Evolutionary conservation across 768 basidiomycete species (phyloP), one percentile per base, ranked within the genome.

Genomic region (Cytidiella melzeri): DNA sequence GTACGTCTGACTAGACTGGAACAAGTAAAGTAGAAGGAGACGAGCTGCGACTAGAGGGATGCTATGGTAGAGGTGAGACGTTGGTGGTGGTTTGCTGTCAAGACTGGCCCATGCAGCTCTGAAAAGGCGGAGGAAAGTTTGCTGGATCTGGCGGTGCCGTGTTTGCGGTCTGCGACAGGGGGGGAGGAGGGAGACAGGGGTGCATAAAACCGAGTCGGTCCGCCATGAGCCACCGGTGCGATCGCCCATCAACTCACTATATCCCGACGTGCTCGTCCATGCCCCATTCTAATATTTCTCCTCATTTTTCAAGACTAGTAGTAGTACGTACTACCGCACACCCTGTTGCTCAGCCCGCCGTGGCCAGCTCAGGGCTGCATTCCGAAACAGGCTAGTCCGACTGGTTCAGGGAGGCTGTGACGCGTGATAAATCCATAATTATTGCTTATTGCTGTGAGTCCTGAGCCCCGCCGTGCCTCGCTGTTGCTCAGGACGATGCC

Each of bases 1-100:
- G 42, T 40, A 54, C 55, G 41, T 24, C 47, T 48, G n/a, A 48
- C 47, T 48, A 55, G 55, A 56, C 55, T 43, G 48, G 36, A 51
- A 42, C 45, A 42, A 44, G 43, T 52, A 47, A 52, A 48, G 50
- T 51, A 46, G 47, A 15, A 30, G 20, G 26, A 45, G 43, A 47
- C 52, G 57, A 53, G 36, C 39, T 46, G 45, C 30, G 30, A 34
- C 30, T 34, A 56, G 52, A 55, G 50, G 55, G n/a, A n/a, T 34
- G 30, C 7, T 34, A 49, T 43, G 58, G 57, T 50, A 47, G 30
- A 43, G 43, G 45, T 30, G 19, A 37, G 49, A 26, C 42, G 41
- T 23, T 18, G 54, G 43, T 48, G 54, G 53, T 55, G 52, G 50
- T 51, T 25, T 34, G 30, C 30, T 34, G 30, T 34, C 30, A 34